These are phyloP conservation scores for Cystofilobasidium macerans DNA, from an alignment of 768 basidiomycete species.

Conservation along the genomic window DNA sequence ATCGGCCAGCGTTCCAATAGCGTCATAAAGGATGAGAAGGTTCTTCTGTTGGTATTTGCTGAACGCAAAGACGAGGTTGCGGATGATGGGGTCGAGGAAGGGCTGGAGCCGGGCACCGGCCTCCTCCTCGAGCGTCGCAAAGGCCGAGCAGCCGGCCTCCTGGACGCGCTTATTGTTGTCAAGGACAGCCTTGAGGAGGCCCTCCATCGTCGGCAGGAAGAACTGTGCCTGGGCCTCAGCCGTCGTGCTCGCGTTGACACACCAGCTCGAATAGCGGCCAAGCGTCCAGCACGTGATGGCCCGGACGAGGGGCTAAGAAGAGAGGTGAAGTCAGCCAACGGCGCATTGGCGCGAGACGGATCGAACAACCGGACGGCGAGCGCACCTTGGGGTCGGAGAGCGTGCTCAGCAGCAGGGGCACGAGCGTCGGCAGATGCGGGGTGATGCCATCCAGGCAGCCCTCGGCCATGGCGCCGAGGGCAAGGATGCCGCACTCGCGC, in stretches of 20 bases:
- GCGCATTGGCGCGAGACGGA: no score
- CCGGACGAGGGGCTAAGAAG: constrained; percentile 72
- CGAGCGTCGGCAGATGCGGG: constrained; percentile 81
- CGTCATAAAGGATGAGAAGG: constrained; percentile 94
- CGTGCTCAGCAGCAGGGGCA: constrained; percentile 84
- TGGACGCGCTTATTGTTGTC: constrained; percentile 99
- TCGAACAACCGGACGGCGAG: neutral
- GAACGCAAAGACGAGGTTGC: constrained; percentile 90
- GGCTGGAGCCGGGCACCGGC: constrained; percentile 81
- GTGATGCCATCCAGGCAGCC: constrained; percentile 94
- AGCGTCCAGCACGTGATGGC: constrained; percentile 99
- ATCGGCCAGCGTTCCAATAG: constrained; percentile 95
- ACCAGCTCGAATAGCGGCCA: constrained; percentile 98
- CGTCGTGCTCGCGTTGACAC: constrained; percentile 46
- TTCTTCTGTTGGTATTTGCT: constrained; percentile 99
- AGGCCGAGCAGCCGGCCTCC: constrained; percentile 97
- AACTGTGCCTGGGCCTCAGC: constrained; percentile 70
- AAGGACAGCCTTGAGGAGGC: constrained; percentile 88
- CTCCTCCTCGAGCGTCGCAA: constrained; percentile 96
- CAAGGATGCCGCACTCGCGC: constrained; percentile 87
- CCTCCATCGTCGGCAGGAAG: constrained; percentile 97
- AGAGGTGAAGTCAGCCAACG: neutral
- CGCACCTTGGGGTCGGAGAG: constrained; percentile 81
- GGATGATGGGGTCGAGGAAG: constrained; percentile 85
- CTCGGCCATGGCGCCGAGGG: constrained; percentile 96